Evolutionary conservation across 306 rosid genomes (phyloP), one percentile per base, ranked within the genome.

Genomic region (Cercis canadensis): DNA sequence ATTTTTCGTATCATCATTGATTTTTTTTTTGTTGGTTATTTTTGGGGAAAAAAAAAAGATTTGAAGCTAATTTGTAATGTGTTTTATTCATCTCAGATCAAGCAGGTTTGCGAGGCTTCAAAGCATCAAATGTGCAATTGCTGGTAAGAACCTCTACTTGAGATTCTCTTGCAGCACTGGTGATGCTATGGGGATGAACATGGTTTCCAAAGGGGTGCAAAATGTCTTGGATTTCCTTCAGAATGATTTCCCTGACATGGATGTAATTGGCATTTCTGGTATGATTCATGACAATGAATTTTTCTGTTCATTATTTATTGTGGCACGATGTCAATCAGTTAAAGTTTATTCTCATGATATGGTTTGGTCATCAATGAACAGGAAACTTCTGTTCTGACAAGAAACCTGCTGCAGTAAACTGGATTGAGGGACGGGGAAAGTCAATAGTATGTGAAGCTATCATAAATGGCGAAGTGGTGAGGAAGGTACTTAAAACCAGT

Each of bases 181-280:
- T 0, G 95, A 88, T 51, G 95, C 95, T 32, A 88, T 88, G 95
- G 95, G 95, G 63, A 88, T 88, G 95, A 86, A 86, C 86, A 87
- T 87, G 90, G 92, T 87, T n/a, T 87, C 92, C 3, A 87, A 87
- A 76, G 92, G 92, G 14, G 90, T 87, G 41, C 92, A 87, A 72
- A 85, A 87, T 40, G 90, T 85, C 63, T 87, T 87, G 31, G 90
- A 83, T 67, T 87, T 80, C 70, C 86, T 87, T 57, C 90, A 73
- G 66, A 56, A 4, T 4, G 90, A 87, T 24, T 86, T 88, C 62
- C 86, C 89, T 43, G 95, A 88, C 82, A 88, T 88, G 95, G 95
- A 88, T 45, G 83, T 88, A 44, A 88, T 88, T 61, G 91, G 95
- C 80, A 80, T 88, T 49, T 88, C 95, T 18, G 92, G 92, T 87